Evolutionary conservation across 805 yeast genomes (phyloP), one percentile per base, ranked within the genome.

Genomic region (Candida broadrunensis): DNA sequence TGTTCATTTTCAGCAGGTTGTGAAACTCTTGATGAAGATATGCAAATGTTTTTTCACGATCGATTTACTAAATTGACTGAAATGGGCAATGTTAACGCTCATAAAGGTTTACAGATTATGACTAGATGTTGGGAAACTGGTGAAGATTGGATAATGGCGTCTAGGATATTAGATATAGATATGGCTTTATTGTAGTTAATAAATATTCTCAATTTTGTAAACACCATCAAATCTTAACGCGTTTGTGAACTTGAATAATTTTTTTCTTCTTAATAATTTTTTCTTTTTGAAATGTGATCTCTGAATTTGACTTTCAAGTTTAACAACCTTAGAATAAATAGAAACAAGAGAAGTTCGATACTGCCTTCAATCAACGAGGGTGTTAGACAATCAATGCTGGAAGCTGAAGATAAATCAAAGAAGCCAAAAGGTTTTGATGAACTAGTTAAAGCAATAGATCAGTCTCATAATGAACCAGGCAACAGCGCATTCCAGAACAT

Each of bases 1-100:
- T 78, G 81, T 15, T 58, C 73, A 3, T 78, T 81, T 46, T 68
- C 80, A 21, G 78, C 81, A 17, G 87, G 78, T 15, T 77, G 83
- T 55, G 87, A 81, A 47, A 68, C 75, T 6, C 46, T 63, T 12
- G 69, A 75, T 41, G 55, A 56, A 1, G 48, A 48, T 2, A 50
- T 58, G 40, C 54, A 77, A 23, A 48, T 52, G n/a, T 58, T 68
- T 19, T 73, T 71, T 45, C 44, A 57, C 18, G 49, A 54, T 11
- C 61, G 82, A 30, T 63, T 80, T 49, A 46, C 55, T 4, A 57
- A 54, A 12, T 64, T 80, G 51, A 65, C 65, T 15, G 60, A 59
- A 29, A 58, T 61, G 45, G 80, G 80, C 1, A 65, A 68, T 44
- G 60, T 63, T 15, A 69, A 65, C 45, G 75, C 75, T 8, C 49